Base-by-base conservation (phyloP, 495 filamentous ascomycete species). In the Penicillium desertorum region DNA sequence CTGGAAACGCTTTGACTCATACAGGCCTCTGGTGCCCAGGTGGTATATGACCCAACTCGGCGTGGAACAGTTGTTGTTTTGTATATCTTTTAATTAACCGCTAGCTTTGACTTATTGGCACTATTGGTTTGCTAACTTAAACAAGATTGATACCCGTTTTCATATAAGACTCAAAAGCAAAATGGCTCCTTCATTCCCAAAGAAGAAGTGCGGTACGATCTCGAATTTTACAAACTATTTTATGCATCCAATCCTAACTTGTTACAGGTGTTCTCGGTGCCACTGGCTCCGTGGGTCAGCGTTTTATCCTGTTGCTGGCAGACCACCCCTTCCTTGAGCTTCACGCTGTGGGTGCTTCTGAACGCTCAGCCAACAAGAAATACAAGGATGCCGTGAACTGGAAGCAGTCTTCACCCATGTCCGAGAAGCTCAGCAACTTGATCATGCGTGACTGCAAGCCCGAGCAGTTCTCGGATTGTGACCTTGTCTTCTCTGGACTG, bases 401-500 rank as follows among this genome's bases (percentile, higher is more conserved):
- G 90, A 94, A 94, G 79, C 90, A 94, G 75, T 76, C 85, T 17
- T 77, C 80, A 36, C 83, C 88, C 45, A 89, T 95, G 81, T 83
- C 84, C 23, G 75, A 83, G 60, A 75, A 70, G 44, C 77, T 91
- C 23, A 85, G 79, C 62, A 83, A 88, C 54, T 76, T 94, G 45
- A 78, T 90, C 22, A 82, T 94, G 36, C 83, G 86, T 62, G 83
- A 88, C 58, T 94, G 91, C 81, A 86, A 76, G 66, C 81, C 91
- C 5, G 79, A 79, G 63, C 79, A 89, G 44, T 94, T 93, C 65
- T 73, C 77, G 39, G 89, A 92, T 69, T 95, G 91, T 71, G 90
- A 96, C 60, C 77, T 96, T n/a, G 83, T 96, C 56, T 94, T 93
- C 76, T 90, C 86, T 47, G 91, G 91, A n/a, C 74, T 94, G 54